A percentile compares a stretch with the other conserved stretches of the same genome.
Conservation (phyloP, 352 stramenopile species). For the Peronospora belbahrii region DNA sequence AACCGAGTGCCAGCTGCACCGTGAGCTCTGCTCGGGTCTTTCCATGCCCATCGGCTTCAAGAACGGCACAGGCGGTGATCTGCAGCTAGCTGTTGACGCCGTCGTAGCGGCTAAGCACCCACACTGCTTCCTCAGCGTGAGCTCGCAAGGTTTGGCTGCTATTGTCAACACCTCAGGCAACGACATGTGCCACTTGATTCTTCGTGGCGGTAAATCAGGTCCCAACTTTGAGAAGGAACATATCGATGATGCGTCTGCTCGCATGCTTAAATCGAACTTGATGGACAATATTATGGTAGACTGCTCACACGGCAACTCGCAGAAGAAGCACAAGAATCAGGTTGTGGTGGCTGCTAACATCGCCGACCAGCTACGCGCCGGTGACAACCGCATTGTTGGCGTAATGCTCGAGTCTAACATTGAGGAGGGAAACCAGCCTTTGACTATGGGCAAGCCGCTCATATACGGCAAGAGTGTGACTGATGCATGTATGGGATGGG, state of each 20-base stretch:
- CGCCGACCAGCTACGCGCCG: slow-evolving; percentile 54
- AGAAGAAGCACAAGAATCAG: slow-evolving; percentile 87
- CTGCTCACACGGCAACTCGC: slow-evolving; percentile 88
- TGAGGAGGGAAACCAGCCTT: slow-evolving; percentile 68
- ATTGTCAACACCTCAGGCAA: slow-evolving; percentile 87
- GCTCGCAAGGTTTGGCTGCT: slow-evolving; percentile 74
- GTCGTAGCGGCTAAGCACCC: slow-evolving; percentile 74
- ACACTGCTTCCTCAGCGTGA: slow-evolving; percentile 86
- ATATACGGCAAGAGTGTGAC: slow-evolving; percentile 88
- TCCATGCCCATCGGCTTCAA: slow-evolving; percentile 90
- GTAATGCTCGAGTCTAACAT: slow-evolving; percentile 89
- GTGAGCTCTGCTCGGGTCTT: slow-evolving; percentile 82
- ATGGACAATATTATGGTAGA: slow-evolving; percentile 86
- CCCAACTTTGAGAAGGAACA: slow-evolving; percentile 82
- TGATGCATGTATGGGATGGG: slow-evolving; percentile 86
- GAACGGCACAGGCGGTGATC: slow-evolving; percentile 81
- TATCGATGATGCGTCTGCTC: slow-evolving; percentile 66
- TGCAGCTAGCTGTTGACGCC: slow-evolving; percentile 83
- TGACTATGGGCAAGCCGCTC: slow-evolving; percentile 66
- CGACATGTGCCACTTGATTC: slow-evolving; percentile 83
- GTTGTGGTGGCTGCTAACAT: slow-evolving; percentile 64
- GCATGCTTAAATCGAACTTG: slow-evolving; percentile 82
- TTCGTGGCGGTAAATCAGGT: slow-evolving; percentile 77
- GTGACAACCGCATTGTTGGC: slow-evolving; percentile 74
- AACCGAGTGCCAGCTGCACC: slow-evolving; percentile 86